Conservation (phyloP, 768 basidiomycete genomes). For the Suillus ampliporus region DNA sequence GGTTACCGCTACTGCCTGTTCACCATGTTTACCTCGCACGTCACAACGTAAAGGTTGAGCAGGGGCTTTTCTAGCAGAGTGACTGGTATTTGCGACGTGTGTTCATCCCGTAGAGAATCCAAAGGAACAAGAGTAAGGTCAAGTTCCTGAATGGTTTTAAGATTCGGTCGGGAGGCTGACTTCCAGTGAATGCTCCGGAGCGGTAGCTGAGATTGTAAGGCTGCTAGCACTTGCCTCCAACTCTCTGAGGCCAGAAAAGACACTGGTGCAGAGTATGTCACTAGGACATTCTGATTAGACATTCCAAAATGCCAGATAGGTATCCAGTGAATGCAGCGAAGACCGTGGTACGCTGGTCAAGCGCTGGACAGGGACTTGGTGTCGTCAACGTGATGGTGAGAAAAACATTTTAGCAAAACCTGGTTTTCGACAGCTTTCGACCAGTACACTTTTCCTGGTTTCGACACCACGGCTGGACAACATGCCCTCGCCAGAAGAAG, state of each 20-base stretch:
- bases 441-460: neutral
- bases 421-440: neutral
- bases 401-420: conserved; percentile 11
- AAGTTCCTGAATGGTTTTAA: conserved; percentile 91
- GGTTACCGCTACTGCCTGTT: conserved; percentile 8
- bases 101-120: conserved; percentile 73
- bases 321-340: neutral
- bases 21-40: conserved; percentile 75
- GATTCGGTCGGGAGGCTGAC: conserved; percentile 65
- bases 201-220: conserved; percentile 76
- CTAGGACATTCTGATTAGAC: conserved; percentile 59
- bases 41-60: conserved; percentile 83
- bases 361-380: too few relatives aligned
- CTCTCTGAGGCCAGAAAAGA: conserved; percentile 70
- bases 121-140: conserved; percentile 74
- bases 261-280: conserved; percentile 70
- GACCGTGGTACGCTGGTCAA: neutral
- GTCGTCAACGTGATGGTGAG: conserved; percentile 4
- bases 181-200: conserved; percentile 95
- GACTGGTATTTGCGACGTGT: conserved; percentile 73
- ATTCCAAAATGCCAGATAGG: conserved; percentile 19
- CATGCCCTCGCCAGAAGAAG: conserved; percentile 73
- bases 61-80: conserved; percentile 87
- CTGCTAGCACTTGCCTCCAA: conserved; percentile 72
- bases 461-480: conserved; percentile 9